Conservation (phyloP, 805 yeast genomes). For the Brettanomyces nanus region DNA sequence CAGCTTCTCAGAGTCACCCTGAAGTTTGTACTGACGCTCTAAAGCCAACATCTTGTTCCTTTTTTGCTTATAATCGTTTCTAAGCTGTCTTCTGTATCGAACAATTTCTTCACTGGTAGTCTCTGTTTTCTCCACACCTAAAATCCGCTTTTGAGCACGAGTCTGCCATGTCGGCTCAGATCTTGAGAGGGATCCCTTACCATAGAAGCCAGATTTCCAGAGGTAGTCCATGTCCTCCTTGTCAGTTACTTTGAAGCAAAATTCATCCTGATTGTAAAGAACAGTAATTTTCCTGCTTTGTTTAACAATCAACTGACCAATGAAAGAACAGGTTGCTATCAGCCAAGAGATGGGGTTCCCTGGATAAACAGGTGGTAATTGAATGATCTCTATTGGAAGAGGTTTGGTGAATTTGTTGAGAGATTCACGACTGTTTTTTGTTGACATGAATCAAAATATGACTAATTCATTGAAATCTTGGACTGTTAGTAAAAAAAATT, state of each 20-base stretch:
- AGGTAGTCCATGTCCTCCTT: slow-evolving; percentile 42
- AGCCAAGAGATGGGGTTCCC: slow-evolving; percentile 43
- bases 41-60: slow-evolving; percentile 52
- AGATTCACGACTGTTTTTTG: slow-evolving; percentile 4
- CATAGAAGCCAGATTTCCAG: slow-evolving; percentile 88
- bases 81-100: slow-evolving; percentile 56
- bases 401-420: slow-evolving; percentile 20
- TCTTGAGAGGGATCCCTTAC: slow-evolving; percentile 83
- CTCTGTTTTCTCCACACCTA: slow-evolving; percentile 14
- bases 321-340: slow-evolving; percentile 22
- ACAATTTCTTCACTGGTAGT: slow-evolving; percentile 72
- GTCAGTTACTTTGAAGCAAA: slow-evolving; percentile 33
- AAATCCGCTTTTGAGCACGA: slow-evolving; percentile 52
- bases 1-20: slow-evolving; percentile 12
- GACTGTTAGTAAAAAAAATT: neutral
- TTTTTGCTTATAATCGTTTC: slow-evolving; percentile 62
- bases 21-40: slow-evolving; percentile 27
- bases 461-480: neutral
- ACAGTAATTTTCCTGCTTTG: slow-evolving; percentile 5
- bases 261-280: slow-evolving; percentile 6
- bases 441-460: too few species aligned
- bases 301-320: slow-evolving; percentile 8
- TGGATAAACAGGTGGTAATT: slow-evolving; percentile 32
- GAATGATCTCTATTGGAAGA: slow-evolving; percentile 30
- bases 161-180: slow-evolving; percentile 87